phyloP scores from a whole-genome alignment of 805 yeast genomes.

The Wickerhamiella musiphila region DNA sequence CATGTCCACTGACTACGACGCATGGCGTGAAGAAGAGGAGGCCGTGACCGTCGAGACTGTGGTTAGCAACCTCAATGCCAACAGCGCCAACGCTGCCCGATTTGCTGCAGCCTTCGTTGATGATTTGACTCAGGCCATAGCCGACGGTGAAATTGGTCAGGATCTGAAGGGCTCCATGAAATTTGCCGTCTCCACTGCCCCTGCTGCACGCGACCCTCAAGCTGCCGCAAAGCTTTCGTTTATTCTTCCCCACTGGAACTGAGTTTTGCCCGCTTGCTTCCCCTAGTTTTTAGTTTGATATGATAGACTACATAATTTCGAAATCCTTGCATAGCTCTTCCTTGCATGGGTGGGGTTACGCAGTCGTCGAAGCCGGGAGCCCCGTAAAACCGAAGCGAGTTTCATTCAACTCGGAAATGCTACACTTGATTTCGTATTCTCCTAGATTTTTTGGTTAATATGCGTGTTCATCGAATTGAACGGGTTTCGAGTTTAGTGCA shows the following conservation, averaged over 20 bases:
- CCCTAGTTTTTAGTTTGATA: too few relatives aligned
- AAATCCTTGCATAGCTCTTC: too few relatives aligned
- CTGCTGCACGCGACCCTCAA: conserved; percentile 53
- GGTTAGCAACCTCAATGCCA: conserved; percentile 75
- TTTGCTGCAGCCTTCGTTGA: conserved; percentile 56
- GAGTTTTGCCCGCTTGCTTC: too few relatives aligned
- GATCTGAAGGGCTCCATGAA: conserved; percentile 63
- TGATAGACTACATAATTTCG: too few relatives aligned
- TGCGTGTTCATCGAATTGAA: too few relatives aligned
- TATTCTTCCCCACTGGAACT: conserved; percentile 87
- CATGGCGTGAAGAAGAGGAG: conserved; percentile 91
- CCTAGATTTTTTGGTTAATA: too few relatives aligned
- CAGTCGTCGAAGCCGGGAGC: too few relatives aligned
- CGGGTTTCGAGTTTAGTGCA: too few relatives aligned
- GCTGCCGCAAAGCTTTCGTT: conserved; percentile 66
- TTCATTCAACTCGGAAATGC: too few relatives aligned
- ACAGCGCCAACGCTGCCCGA: conserved; percentile 67
- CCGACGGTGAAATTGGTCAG: conserved; percentile 48
- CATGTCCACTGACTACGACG: conserved; percentile 97
- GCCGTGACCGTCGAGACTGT: conserved; percentile 98
- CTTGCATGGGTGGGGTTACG: too few relatives aligned
- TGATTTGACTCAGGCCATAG: conserved; percentile 40
- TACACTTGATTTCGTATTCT: too few relatives aligned
- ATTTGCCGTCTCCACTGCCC: conserved; percentile 61
- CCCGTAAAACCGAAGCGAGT: too few relatives aligned